Conservation (phyloP, 345 rosid species). For the Hirschfeldia incana region DNA sequence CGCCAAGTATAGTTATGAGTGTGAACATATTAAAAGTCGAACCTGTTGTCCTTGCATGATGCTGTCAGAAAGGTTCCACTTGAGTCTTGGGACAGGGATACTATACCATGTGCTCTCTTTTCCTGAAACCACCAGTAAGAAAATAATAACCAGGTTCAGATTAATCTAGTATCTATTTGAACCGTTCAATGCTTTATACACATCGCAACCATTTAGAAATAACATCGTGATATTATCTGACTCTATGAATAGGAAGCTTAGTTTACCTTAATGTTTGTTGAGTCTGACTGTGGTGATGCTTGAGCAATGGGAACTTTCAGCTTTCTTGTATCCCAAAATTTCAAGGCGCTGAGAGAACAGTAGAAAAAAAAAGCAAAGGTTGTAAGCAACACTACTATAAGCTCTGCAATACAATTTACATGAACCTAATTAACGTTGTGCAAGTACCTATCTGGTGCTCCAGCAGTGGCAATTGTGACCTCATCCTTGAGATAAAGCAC, state of each 20-base stretch:
- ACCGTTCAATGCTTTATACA: not conserved
- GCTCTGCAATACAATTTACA: not conserved
- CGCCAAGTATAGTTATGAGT: not conserved
- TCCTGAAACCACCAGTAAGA: constrained; percentile 47
- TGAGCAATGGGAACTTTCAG: constrained; percentile 61
- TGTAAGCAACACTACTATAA: constrained; percentile 2
- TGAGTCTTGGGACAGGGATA: constrained; percentile 84
- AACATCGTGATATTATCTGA: not conserved
- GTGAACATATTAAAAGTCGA: not conserved
- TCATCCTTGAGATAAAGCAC: constrained; percentile 87
- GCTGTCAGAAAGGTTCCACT: constrained; percentile 77
- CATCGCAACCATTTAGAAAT: constrained; percentile 2
- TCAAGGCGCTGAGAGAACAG: constrained; percentile 55
- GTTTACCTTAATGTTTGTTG: constrained; percentile 56
- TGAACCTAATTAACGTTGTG: constrained; percentile 4
- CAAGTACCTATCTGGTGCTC: constrained; percentile 80
- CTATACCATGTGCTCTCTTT: constrained; percentile 70
- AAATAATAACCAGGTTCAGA: not conserved
- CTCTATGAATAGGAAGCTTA: not conserved
- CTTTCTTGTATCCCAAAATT: constrained; percentile 90
- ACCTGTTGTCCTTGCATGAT: constrained; percentile 96
- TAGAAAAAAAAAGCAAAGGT: not conserved
- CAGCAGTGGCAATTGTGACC: constrained; percentile 79
- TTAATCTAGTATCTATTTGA: not conserved
- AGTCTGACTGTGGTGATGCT: constrained; percentile 58